Evolutionary conservation across 2,329 filamentous ascomycete species (phyloP), one percentile per base, ranked within the genome.

Genomic region (Furcasterigmium furcatum): DNA sequence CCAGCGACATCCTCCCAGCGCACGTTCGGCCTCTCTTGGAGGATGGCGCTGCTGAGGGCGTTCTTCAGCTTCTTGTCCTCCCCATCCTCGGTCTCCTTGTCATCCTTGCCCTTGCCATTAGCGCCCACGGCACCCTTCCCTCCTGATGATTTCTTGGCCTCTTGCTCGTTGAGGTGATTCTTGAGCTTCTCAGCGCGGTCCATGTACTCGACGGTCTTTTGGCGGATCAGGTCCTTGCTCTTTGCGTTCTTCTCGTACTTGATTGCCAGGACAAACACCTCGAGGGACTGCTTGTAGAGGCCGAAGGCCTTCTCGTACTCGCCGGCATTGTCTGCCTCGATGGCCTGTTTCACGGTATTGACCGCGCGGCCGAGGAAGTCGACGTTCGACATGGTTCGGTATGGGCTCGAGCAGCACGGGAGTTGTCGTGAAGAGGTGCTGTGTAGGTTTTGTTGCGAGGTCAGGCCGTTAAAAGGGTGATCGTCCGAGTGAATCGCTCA

Each of bases 231-330:
- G 64, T 95, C 91, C 76, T 97, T 97, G 53, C 90, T 91, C 58
- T 91, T 92, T 52, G 88, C 84, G 72, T 96, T 97, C 80, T 97
- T 99, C 74, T 99, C 94, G 92, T 92, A 99, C 77, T 99, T 99
- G 49, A 99, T 79, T 27, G 94, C 94, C 50, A 97, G 87, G 88
- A 99, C 96, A 77, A 97, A 99, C 47, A 97, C 83, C 71, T 99
- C 92, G 57, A 99, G 87, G 43, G 92, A 86, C 56, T 90, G 85
- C 75, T 96, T 96, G 80, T 99, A 99, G 52, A 87, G 79, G 64
- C 96, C 88, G 67, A 97, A 97, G 46, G 94, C 94, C 68, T 95
- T 92, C 60, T 96, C 91, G 71, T 99, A 99, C 65, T 97, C 90
- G 64, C 90, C 91, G 38, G 88, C 87, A 55, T 92, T 95, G 74